Evolutionary conservation across 768 basidiomycete genomes (phyloP).

Genomic region (Rhodotorula diobovata): DNA sequence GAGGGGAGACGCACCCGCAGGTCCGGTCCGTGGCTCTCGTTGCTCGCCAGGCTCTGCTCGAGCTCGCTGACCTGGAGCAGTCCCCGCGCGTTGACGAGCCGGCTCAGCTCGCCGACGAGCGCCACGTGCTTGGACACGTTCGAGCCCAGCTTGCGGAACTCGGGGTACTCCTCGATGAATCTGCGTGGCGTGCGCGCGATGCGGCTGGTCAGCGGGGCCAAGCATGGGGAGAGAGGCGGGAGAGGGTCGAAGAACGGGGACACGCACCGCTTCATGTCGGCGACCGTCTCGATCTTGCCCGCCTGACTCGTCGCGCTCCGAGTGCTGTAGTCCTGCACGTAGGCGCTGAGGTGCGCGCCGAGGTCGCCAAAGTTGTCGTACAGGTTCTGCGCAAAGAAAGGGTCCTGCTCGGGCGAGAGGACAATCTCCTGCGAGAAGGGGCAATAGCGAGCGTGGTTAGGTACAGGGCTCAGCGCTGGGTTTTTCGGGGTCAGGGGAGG

Average conservation of each 20-base stretch:
- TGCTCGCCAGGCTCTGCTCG: slow-evolving; percentile 91
- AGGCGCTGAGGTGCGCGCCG: slow-evolving; percentile 80
- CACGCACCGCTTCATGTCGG: slow-evolving; percentile 75
- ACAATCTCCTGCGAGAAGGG: slow-evolving; percentile 72
- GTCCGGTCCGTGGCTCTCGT: slow-evolving; percentile 72
- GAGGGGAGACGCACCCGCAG: slow-evolving; percentile 59
- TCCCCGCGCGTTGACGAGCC: slow-evolving; percentile 78
- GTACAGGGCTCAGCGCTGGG: no score
- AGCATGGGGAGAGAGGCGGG: not conserved
- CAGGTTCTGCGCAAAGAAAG: slow-evolving; percentile 86
- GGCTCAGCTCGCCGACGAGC: slow-evolving; percentile 88
- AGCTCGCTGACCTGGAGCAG: slow-evolving; percentile 86
- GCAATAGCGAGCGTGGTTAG: no score
- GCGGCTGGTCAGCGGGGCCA: not conserved
- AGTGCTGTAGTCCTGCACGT: slow-evolving; percentile 76
- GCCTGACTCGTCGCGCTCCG: slow-evolving; percentile 67
- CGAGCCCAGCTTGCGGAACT: slow-evolving; percentile 90
- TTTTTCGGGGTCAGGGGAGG: no score
- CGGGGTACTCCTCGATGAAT: slow-evolving; percentile 89
- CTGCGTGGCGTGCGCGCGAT: slow-evolving; percentile 7
- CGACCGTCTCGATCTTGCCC: slow-evolving; percentile 81
- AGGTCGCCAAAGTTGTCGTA: slow-evolving; percentile 94
- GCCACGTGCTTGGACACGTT: slow-evolving; percentile 99
- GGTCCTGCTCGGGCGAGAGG: slow-evolving; percentile 80
- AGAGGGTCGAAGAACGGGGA: not conserved